Conservation (phyloP, 2,329 filamentous ascomycete genomes). For the Penicillium expansum region DNA sequence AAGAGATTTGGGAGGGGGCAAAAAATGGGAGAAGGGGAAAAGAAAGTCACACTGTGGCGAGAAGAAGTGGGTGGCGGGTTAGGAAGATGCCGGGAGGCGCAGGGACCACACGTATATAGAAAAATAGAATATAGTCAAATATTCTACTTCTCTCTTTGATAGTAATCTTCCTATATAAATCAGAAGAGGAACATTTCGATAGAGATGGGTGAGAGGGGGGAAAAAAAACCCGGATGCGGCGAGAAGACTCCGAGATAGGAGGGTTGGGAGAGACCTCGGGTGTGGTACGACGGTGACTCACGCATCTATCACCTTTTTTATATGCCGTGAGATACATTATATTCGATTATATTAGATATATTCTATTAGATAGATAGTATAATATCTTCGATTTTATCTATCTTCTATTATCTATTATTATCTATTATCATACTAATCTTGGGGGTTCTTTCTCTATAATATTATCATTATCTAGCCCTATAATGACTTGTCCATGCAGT, state of each 20-base stretch:
- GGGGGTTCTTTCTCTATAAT: no score
- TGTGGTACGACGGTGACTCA: conserved; percentile 12
- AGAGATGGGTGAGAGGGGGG: not conserved
- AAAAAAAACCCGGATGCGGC: conserved; percentile 8
- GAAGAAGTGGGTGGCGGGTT: conserved; percentile 17
- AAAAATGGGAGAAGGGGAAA: conserved; percentile 13
- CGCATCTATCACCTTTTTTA: not conserved
- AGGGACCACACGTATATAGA: conserved; percentile 7
- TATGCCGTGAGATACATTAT: not conserved
- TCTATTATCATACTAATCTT: not conserved
- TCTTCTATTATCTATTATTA: no score
- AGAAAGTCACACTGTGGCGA: conserved; percentile 16
- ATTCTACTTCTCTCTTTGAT: not conserved
- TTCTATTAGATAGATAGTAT: not conserved
- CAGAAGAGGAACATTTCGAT: not conserved
- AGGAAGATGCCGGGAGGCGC: conserved; percentile 6
- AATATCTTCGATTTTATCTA: not conserved
- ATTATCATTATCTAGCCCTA: not conserved
- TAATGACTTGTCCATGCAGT: not conserved
- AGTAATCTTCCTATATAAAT: not conserved
- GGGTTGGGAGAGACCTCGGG: not conserved
- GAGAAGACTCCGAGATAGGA: conserved; percentile 11
- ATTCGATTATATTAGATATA: not conserved
- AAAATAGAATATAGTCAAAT: conserved; percentile 11
- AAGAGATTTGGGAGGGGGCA: conserved; percentile 9